Percentiles rank a stretch among this genome's conserved stretches.
Conservation (phyloP, 495 filamentous ascomycete species). For the Hypoxylon subgilvum region DNA sequence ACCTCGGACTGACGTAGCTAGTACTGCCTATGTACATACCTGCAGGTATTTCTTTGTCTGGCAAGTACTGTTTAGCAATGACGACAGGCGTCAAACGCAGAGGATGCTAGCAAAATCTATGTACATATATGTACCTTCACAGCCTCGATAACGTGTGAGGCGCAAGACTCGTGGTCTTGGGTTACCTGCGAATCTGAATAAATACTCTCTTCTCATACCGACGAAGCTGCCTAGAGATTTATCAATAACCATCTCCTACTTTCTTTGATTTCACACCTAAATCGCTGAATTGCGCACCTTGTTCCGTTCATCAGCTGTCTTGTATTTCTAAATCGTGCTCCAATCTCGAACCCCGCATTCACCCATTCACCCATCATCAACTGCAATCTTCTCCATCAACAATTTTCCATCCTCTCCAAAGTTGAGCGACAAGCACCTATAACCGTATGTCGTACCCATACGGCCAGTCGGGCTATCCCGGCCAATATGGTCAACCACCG, state of each 20-base stretch:
- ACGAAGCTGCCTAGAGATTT: background rate
- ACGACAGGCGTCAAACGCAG: too few species aligned
- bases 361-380: background rate
- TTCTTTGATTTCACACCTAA: too few species aligned
- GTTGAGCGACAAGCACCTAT: background rate
- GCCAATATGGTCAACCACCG: slow-evolving; percentile 43
- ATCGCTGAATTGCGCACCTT: too few species aligned
- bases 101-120: too few species aligned
- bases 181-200: background rate
- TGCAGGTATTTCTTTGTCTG: too few species aligned
- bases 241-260: background rate
- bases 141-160: slow-evolving; percentile 28
- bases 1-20: background rate
- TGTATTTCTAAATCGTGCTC: background rate
- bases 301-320: too few species aligned
- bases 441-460: slow-evolving; percentile 34
- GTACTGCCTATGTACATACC: background rate
- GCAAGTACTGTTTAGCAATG: too few species aligned
- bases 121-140: background rate
- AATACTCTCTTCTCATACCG: slow-evolving; percentile 4
- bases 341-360: background rate
- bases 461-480: slow-evolving; percentile 31
- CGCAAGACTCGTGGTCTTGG: slow-evolving; percentile 6
- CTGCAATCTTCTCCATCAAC: background rate
- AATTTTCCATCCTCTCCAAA: background rate